Evolutionary conservation across 805 yeast species (phyloP).

Genomic region (Metschnikowia noctiluminum): DNA sequence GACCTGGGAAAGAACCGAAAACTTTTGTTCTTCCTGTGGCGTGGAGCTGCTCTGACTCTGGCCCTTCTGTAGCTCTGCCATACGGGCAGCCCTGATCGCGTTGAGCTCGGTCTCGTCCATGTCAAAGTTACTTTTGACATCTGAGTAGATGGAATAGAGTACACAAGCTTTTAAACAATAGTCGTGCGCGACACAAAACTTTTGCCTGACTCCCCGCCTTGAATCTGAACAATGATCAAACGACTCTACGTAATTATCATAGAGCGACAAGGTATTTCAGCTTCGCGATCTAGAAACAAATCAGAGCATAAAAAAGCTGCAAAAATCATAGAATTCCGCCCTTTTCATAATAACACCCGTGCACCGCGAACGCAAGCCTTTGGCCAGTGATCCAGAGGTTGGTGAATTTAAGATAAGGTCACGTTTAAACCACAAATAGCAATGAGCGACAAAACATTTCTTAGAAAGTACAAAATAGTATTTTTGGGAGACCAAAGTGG

Average conservation of each 20-base stretch:
- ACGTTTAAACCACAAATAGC: neutral
- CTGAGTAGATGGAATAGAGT: neutral
- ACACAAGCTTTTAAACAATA: neutral
- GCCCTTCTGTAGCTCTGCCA: conserved; percentile 72
- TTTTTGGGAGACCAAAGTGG: conserved; percentile 96
- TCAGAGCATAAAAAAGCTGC: too few relatives aligned
- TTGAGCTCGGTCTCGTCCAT: conserved; percentile 88
- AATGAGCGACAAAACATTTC: conserved; percentile 36
- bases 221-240: too few relatives aligned
- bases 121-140: neutral
- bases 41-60: conserved; percentile 29
- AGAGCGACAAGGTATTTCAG: too few relatives aligned
- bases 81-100: conserved; percentile 90
- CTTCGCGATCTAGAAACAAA: too few relatives aligned
- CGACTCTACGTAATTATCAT: too few relatives aligned
- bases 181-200: conserved; percentile 1
- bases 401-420: neutral
- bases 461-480: conserved; percentile 80
- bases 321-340: too few relatives aligned
- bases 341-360: conserved; percentile 2
- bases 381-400: neutral
- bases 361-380: neutral
- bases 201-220: too few relatives aligned
- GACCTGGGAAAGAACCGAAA: conserved; percentile 56
- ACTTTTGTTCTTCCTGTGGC: conserved; percentile 35